Evolutionary conservation across 1,284 basidiomycete species (phyloP).

Genomic region (Boletellus deceptivus): DNA sequence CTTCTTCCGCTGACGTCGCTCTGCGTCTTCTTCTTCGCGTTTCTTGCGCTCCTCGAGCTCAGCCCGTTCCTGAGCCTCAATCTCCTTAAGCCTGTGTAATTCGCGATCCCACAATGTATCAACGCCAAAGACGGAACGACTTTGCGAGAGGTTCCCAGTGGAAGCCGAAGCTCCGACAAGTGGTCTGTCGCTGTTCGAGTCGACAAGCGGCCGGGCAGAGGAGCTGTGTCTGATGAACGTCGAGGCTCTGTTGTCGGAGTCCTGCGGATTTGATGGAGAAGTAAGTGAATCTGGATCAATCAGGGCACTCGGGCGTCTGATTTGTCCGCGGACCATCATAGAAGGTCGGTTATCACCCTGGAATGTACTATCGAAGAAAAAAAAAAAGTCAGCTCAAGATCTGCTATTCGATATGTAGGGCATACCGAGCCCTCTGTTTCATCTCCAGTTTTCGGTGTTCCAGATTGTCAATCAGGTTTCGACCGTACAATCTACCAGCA

Average conservation of each 20-base stretch:
- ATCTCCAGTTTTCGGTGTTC: slow-evolving; percentile 73
- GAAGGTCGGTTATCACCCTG: slow-evolving; percentile 75
- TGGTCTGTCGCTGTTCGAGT: slow-evolving; percentile 44
- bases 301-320: slow-evolving; percentile 58
- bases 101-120: slow-evolving; percentile 82
- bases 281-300: slow-evolving; percentile 67
- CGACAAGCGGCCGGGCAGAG: slow-evolving; percentile 56
- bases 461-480: slow-evolving; percentile 78
- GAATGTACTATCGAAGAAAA: slow-evolving; percentile 52
- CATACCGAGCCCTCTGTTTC: slow-evolving; percentile 71
- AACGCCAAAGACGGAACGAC: slow-evolving; percentile 77
- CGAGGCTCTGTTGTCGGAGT: slow-evolving; percentile 26
- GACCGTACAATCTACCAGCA: slow-evolving; percentile 75
- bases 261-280: slow-evolving; percentile 23
- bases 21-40: slow-evolving; percentile 45
- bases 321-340: slow-evolving; percentile 72
- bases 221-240: slow-evolving; percentile 48
- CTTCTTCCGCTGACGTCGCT: slow-evolving; percentile 38
- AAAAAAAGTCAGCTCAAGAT: slow-evolving; percentile 10
- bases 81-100: slow-evolving; percentile 67
- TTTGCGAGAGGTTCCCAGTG: slow-evolving; percentile 35
- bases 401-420: slow-evolving; percentile 2
- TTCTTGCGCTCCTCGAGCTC: slow-evolving; percentile 49
- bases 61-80: slow-evolving; percentile 60
- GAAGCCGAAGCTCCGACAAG: slow-evolving; percentile 33